Conservation (phyloP, 139 green algal genomes). For the Gonium pectorale region DNA sequence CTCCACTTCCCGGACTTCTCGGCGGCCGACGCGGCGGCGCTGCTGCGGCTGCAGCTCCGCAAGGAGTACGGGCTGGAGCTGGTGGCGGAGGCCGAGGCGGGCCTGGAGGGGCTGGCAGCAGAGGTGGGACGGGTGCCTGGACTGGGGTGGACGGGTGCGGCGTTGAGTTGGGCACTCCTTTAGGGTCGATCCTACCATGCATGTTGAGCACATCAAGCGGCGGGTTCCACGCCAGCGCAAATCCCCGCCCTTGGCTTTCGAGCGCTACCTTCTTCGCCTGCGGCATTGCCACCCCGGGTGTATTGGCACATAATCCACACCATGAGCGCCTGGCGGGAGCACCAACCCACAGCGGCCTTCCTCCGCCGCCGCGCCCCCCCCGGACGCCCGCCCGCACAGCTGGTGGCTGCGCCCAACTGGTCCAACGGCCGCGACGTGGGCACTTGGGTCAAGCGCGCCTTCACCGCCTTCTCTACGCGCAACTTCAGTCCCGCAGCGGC, state of each 20-base stretch:
- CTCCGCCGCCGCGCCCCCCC: background rate
- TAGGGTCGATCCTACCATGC: too few species aligned
- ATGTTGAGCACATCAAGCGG: too few species aligned
- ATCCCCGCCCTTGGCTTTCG: too few species aligned
- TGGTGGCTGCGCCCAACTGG: conserved; percentile 49
- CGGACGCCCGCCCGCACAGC: conserved; percentile 28
- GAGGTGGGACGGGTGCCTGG: conserved; percentile 37
- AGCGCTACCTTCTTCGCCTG: too few species aligned
- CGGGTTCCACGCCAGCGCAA: too few species aligned
- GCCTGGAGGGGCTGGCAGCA: conserved; percentile 41
- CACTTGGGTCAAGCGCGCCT: conserved; percentile 52
- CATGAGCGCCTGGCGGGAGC: too few species aligned
- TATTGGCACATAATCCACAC: too few species aligned
- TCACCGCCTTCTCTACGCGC: conserved; percentile 36
- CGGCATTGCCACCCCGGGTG: too few species aligned
- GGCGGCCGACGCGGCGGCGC: conserved; percentile 33
- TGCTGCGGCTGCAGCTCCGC: conserved; percentile 47
- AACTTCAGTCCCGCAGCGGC: background rate
- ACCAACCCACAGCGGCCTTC: too few species aligned
- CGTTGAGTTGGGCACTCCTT: too few species aligned
- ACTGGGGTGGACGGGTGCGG: background rate
- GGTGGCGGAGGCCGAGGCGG: background rate
- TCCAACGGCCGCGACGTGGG: conserved; percentile 58
- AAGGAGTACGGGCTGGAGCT: conserved; percentile 50
- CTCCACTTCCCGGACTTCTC: conserved; percentile 63